Base-by-base conservation (phyloP, 2,329 filamentous ascomycete species). In the Ustulina deusta region DNA sequence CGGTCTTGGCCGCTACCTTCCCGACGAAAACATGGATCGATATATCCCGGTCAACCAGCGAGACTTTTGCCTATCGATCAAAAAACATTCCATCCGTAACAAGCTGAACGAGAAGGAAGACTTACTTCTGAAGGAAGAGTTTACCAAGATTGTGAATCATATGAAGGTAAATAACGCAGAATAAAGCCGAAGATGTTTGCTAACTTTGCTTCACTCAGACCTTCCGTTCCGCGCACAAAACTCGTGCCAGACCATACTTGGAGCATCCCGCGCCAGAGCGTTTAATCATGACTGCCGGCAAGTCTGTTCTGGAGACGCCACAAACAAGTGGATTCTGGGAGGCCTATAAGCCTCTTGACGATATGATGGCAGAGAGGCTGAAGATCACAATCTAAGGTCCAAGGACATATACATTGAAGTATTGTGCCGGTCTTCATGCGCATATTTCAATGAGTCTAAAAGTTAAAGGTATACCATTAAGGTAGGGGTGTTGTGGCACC, bases 1-100 rank as follows among this genome's bases (percentile, higher is more conserved):
- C 11, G 78, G 78, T 0, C 40, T 80, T n/a, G 74, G 75, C 6
- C 64, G 56, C 9, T 81, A 80, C 61, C 71, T 81, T 73, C 38
- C 63, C 5, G 15, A 57, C 3, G 49, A 17, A 11, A 57, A 69
- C 3, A 62, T 60, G 67, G 38, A 68, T 17, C 63, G 73, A 32
- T 74, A 76, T 46, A 70, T 80, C 5, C 77, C 77, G 34, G 25
- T 36, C 1, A 57, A 63, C n/a, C 77, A 79, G 67, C 63, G 77
- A 51, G 68, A 59, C 25, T 65, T 79, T 3, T 72, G 67, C 22
- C 27, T 55, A 6, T 69, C 69, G 1, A 63, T 79, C 0, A 67
- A 61, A 55, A 74, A 69, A 42, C 61, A 76, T 40, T 72, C 69
- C 1, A 75, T 77, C 38, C 70, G 77, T 3, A 15, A 15, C 0